These are phyloP conservation scores for Priceomyces castillae DNA, from an alignment of 805 yeast species.

Conservation along the genomic window DNA sequence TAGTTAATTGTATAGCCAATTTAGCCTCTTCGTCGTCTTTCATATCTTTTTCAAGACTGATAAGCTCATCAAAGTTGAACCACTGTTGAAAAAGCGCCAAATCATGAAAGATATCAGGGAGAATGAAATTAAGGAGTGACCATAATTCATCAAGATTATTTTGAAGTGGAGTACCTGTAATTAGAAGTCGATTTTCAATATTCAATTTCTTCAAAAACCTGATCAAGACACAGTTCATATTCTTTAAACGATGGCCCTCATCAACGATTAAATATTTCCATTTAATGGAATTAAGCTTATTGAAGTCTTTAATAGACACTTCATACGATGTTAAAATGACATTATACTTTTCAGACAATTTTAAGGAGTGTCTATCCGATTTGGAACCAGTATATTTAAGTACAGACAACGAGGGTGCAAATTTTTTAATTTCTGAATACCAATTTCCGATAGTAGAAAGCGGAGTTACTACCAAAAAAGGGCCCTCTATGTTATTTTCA, in stretches of 20 bases:
- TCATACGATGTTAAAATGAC: constrained; percentile 84
- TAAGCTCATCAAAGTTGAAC: constrained; percentile 78
- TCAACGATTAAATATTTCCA: constrained; percentile 92
- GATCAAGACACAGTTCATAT: constrained; percentile 73
- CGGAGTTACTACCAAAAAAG: constrained; percentile 77
- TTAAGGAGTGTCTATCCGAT: constrained; percentile 48
- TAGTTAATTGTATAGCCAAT: constrained; percentile 54
- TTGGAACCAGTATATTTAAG: constrained; percentile 66
- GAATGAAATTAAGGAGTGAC: constrained; percentile 85
- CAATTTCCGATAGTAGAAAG: constrained; percentile 85
- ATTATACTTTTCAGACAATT: constrained; percentile 33
- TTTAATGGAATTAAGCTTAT: constrained; percentile 45
- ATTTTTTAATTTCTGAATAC: constrained; percentile 66
- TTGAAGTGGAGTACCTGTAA: constrained; percentile 97
- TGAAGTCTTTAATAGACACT: constrained; percentile 66
- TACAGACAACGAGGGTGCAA: constrained; percentile 69
- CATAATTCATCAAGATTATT: constrained; percentile 87
- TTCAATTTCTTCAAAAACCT: constrained; percentile 64
- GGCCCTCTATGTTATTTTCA: constrained; percentile 77
- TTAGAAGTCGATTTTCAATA: constrained; percentile 67
- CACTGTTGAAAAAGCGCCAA: constrained; percentile 86
- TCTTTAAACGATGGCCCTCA: constrained; percentile 93
- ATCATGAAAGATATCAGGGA: constrained; percentile 92
- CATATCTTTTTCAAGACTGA: constrained; percentile 27
- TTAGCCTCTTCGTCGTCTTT: constrained; percentile 39